Conservation (phyloP, 73 alveolate species). For the Paramecium biaurelia region DNA sequence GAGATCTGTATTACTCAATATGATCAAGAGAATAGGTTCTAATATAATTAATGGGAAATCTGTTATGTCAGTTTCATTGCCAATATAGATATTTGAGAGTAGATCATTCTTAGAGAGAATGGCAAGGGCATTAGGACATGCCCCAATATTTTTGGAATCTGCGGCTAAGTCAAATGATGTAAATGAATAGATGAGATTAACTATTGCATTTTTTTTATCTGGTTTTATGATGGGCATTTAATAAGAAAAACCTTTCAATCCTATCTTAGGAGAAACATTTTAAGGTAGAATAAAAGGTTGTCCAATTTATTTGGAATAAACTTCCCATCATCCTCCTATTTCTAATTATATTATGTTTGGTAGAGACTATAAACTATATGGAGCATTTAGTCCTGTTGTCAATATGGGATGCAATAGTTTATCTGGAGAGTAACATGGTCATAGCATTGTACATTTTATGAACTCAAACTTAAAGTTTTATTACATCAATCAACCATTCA, state of each 20-base stretch:
- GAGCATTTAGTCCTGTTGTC: constrained; percentile 5
- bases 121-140: constrained; percentile 61
- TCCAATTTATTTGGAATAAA: constrained; percentile 59
- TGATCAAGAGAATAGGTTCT: constrained; percentile 60
- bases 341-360: constrained; percentile 53
- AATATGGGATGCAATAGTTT: constrained; percentile 61
- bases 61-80: constrained; percentile 57
- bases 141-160: constrained; percentile 50
- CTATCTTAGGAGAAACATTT: constrained; percentile 55
- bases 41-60: constrained; percentile 51
- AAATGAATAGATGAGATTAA: constrained; percentile 26
- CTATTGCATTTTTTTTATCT: not conserved
- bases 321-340: constrained; percentile 58
- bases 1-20: constrained; percentile 24
- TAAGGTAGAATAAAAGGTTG: constrained; percentile 58
- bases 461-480: constrained; percentile 45
- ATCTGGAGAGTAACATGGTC: constrained; percentile 48
- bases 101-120: constrained; percentile 52
- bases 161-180: not conserved
- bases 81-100: constrained; percentile 49
- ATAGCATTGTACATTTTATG: not conserved
- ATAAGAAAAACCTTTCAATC: constrained; percentile 64
- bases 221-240: constrained; percentile 60
- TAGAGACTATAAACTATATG: constrained; percentile 53
- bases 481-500: constrained; percentile 48